These are phyloP conservation scores for Colletotrichum gigasporum DNA, from an alignment of 2,329 filamentous ascomycete species.

Conservation along the genomic window DNA sequence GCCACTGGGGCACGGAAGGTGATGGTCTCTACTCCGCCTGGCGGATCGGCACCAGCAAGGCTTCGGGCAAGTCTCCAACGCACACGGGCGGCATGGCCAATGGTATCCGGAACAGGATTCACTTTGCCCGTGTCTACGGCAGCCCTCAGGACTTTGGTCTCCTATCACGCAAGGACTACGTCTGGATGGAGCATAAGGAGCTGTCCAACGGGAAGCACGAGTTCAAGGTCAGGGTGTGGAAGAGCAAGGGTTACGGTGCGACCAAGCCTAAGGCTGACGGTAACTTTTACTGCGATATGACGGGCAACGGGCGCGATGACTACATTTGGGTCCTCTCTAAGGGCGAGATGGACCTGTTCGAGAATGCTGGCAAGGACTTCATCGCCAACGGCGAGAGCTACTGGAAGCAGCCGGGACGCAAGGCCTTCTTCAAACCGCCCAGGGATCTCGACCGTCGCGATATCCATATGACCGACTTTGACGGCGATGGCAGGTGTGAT, in stretches of 20 bases:
- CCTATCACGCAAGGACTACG: constrained; percentile 23
- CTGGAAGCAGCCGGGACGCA: not conserved
- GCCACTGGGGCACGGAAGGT: constrained; percentile 23
- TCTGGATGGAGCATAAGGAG: constrained; percentile 21
- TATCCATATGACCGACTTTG: constrained; percentile 47
- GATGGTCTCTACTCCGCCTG: constrained; percentile 37
- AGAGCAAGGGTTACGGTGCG: constrained; percentile 33
- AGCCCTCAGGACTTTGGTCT: constrained; percentile 24
- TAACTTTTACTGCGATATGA: constrained; percentile 29
- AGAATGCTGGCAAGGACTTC: constrained; percentile 14
- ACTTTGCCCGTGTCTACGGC: constrained; percentile 32
- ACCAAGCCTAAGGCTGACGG: constrained; percentile 25
- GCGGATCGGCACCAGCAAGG: constrained; percentile 31
- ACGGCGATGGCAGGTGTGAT: constrained; percentile 47
- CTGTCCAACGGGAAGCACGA: not conserved
- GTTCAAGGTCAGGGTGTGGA: constrained; percentile 14
- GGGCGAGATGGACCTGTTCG: constrained; percentile 27
- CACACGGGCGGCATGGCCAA: constrained; percentile 14
- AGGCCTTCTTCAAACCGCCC: not conserved
- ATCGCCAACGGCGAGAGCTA: constrained; percentile 30
- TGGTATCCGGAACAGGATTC: constrained; percentile 13
- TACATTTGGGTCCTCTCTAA: constrained; percentile 33
- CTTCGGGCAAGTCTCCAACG: constrained; percentile 26
- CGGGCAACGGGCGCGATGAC: constrained; percentile 31
- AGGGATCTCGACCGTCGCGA: constrained; percentile 36